Percentiles rank a stretch among this genome's conserved stretches.
These are phyloP conservation scores for Aureobasidium melanogenum DNA, from an alignment of 2,329 filamentous ascomycete species.

Conservation along the genomic window DNA sequence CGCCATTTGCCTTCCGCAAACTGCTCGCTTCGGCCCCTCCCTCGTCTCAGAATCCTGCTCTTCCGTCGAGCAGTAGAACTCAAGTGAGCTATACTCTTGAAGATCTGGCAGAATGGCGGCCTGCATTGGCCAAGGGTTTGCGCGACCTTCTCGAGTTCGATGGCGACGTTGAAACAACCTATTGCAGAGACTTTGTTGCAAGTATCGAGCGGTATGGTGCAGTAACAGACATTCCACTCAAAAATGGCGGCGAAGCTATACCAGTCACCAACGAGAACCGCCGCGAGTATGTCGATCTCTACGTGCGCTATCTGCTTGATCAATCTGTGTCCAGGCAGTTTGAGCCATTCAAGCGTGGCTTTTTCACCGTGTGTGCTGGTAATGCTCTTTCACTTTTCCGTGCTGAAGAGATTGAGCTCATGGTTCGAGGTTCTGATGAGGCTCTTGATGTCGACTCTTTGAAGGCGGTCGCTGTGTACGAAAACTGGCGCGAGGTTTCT, in stretches of 20 bases:
- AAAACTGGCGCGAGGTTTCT: conserved; percentile 57
- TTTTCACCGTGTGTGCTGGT: conserved; percentile 84
- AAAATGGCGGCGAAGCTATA: conserved; percentile 61
- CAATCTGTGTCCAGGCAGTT: conserved; percentile 72
- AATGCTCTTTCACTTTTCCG: conserved; percentile 82
- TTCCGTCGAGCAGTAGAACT: conserved; percentile 21
- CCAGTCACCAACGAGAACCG: conserved; percentile 78
- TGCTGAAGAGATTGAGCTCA: conserved; percentile 82
- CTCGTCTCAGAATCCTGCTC: conserved; percentile 40
- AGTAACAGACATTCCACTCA: conserved; percentile 58
- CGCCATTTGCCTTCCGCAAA: conserved; percentile 84
- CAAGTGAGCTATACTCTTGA: conserved; percentile 66
- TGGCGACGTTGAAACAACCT: conserved; percentile 71
- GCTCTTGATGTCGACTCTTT: conserved; percentile 68
- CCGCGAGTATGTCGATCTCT: conserved; percentile 77
- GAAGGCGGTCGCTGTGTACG: conserved; percentile 68
- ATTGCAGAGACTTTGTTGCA: conserved; percentile 73
- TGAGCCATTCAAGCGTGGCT: conserved; percentile 87
- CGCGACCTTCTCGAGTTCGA: conserved; percentile 71
- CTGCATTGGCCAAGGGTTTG: conserved; percentile 65
- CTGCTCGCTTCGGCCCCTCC: conserved; percentile 68
- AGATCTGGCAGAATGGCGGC: conserved; percentile 75
- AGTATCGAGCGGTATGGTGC: conserved; percentile 70
- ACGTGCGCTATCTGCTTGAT: conserved; percentile 73
- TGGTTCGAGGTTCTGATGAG: conserved; percentile 79